Evolutionary conservation across 768 basidiomycete species (phyloP), one percentile per base, ranked within the genome.

Genomic region (Steccherinum ochraceum): DNA sequence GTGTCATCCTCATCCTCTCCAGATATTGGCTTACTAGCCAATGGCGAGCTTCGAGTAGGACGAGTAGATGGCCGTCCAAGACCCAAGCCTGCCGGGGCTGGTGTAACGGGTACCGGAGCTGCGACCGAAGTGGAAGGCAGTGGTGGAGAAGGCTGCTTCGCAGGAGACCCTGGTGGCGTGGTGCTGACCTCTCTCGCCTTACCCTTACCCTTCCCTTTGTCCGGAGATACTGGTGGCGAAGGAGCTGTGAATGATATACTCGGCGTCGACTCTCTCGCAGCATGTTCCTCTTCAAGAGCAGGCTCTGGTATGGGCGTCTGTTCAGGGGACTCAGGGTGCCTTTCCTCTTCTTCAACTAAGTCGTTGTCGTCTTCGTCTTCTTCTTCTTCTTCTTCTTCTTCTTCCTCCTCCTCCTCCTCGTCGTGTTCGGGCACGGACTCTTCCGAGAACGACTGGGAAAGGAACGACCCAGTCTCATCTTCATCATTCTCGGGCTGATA

Each of bases 1-100:
- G 43, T 24, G 11, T 70, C 72, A 26, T 75, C 74, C 12, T 69
- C 70, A 7, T 78, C 78, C 13, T 76, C 76, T 58, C 69, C 52
- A 21, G 56, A 55, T 72, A 78, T 50, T 69, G 69, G 48, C 4
- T 74, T 70, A 51, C 66, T 80, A 3, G 88, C 83, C 45, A 90
- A 69, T 1, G 89, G 89, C 2, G 89, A 89, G 56, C 89, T 90
- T n/a, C 85, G 80, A 2, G 74, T 65, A 0, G 87, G 87, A 5
- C 83, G 78, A 5, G 85, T 76, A 44, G 76, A 82, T 1, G 80
- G 80, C 35, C 84, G 73, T 18, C 81, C 79, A 18, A 77, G 72
- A 26, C 81, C 79, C 16, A 77, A 62, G 20, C 75, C 74, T 25
- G 83, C 62, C 2, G 71, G 66, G 16, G 49, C 13, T 5, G 50